phyloP scores from a whole-genome alignment of 768 basidiomycete genomes.

The Lactarius vividus region DNA sequence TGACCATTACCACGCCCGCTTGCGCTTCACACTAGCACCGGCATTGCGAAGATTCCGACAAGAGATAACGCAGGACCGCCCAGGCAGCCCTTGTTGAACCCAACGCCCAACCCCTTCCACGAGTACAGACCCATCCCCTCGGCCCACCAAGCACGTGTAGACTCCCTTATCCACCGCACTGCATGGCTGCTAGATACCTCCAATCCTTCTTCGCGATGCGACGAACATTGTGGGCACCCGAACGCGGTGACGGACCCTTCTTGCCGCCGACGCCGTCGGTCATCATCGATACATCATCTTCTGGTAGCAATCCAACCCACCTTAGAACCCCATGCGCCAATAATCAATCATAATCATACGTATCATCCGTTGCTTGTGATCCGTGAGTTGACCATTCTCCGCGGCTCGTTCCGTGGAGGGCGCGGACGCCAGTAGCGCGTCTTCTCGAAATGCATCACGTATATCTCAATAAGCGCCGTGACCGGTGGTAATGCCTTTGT shows the following conservation, averaged over 20 bases:
- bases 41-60: constrained; percentile 39
- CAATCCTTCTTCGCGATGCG: constrained; percentile 51
- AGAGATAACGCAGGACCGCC: constrained; percentile 42
- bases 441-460: constrained; percentile 65
- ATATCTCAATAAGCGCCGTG: constrained; percentile 41
- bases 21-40: not conserved
- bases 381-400: constrained; percentile 45
- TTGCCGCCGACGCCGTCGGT: constrained; percentile 36
- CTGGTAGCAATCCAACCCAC: constrained; percentile 60
- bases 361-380: constrained; percentile 49
- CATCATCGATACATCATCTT: too few species aligned
- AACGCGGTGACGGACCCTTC: constrained; percentile 39
- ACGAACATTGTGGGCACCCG: constrained; percentile 57
- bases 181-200: constrained; percentile 58
- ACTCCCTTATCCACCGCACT: constrained; percentile 39
- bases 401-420: constrained; percentile 36
- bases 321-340: constrained; percentile 55
- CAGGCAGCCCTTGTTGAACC: constrained; percentile 57
- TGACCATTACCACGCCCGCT: not conserved
- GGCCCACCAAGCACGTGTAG: constrained; percentile 35
- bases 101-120: constrained; percentile 58
- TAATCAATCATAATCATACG: constrained; percentile 43
- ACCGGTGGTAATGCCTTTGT: constrained; percentile 28
- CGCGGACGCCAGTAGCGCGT: constrained; percentile 37
- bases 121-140: constrained; percentile 45